These are phyloP conservation scores for Populus hybrid DNA, from an alignment of 441 rosid species.

Conservation along the genomic window DNA sequence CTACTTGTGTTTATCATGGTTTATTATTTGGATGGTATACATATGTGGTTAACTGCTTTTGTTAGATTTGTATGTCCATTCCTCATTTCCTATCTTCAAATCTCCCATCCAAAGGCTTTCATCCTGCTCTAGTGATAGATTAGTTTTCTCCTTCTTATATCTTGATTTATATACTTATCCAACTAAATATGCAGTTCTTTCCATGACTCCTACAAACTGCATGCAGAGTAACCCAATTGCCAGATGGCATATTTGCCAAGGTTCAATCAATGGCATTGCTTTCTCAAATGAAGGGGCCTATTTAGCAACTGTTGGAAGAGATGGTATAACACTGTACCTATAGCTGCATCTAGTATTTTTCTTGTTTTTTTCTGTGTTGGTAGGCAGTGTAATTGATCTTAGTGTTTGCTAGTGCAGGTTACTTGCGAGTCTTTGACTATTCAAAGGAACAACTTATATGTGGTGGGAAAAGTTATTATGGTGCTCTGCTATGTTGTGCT, in stretches of 20 bases:
- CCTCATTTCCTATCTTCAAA: not conserved
- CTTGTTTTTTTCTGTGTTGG: slow-evolving; percentile 12
- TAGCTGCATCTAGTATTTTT: slow-evolving; percentile 2
- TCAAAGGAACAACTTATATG: slow-evolving; percentile 81
- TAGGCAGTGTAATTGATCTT: slow-evolving; percentile 6
- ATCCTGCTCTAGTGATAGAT: not conserved
- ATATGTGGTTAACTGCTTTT: not conserved
- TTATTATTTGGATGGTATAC: not conserved
- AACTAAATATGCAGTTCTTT: not conserved
- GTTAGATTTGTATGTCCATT: not conserved
- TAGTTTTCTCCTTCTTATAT: slow-evolving; percentile 15
- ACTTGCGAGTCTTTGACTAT: slow-evolving; percentile 79
- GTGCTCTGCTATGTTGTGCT: slow-evolving; percentile 88
- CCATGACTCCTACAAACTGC: slow-evolving; percentile 19
- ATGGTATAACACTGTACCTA: slow-evolving; percentile 47
- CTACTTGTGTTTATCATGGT: not conserved
- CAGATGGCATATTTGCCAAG: slow-evolving; percentile 97
- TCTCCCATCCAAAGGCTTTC: not conserved
- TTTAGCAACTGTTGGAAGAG: slow-evolving; percentile 97
- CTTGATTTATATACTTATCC: not conserved
- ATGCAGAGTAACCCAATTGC: slow-evolving; percentile 93
- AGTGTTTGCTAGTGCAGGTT: slow-evolving; percentile 48
- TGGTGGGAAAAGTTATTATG: slow-evolving; percentile 96
- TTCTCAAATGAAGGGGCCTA: slow-evolving; percentile 83
- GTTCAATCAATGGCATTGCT: slow-evolving; percentile 79